Conservation (phyloP, 371 early-diverging fungal genomes). For the Rhizopus delemar region DNA sequence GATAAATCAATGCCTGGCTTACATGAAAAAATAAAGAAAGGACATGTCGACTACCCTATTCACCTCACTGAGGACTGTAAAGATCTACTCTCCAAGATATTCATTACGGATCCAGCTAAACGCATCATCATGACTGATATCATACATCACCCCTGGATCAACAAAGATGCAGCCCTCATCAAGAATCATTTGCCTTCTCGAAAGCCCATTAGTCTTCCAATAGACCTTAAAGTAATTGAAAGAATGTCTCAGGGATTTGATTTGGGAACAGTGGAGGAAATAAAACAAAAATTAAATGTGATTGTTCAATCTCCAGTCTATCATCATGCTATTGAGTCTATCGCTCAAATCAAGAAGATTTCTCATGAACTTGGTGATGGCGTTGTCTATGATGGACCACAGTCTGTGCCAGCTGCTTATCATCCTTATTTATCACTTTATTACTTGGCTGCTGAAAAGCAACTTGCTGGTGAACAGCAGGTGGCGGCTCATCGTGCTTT, state of each 20-base stretch:
- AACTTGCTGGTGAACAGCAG: slow-evolving; percentile 67
- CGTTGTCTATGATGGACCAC: slow-evolving; percentile 43
- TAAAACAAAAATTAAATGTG: slow-evolving; percentile 56
- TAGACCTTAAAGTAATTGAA: slow-evolving; percentile 72
- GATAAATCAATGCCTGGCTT: slow-evolving; percentile 89
- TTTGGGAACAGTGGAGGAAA: slow-evolving; percentile 77
- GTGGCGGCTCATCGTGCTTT: slow-evolving; percentile 26
- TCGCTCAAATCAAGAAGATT: slow-evolving; percentile 13
- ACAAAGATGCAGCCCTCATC: slow-evolving; percentile 60
- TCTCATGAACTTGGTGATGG: slow-evolving; percentile 8
- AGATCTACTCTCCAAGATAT: slow-evolving; percentile 75
- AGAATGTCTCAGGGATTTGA: slow-evolving; percentile 83
- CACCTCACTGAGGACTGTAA: slow-evolving; percentile 78
- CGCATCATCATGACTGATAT: slow-evolving; percentile 81
- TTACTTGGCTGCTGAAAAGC: slow-evolving; percentile 76
- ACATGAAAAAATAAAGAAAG: slow-evolving; percentile 92
- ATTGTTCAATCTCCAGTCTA: slow-evolving; percentile 52
- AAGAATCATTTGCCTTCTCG: slow-evolving; percentile 71
- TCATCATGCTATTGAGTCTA: slow-evolving; percentile 27
- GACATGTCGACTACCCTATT: slow-evolving; percentile 80
- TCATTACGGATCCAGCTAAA: slow-evolving; percentile 71
- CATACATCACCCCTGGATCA: slow-evolving; percentile 83
- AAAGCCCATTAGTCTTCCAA: slow-evolving; percentile 63
- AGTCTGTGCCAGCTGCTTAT: slow-evolving; percentile 50
- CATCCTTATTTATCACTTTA: slow-evolving; percentile 85